Base-by-base conservation (phyloP, 2,329 filamentous ascomycete species). In the Cladorrhinum sp. region DNA sequence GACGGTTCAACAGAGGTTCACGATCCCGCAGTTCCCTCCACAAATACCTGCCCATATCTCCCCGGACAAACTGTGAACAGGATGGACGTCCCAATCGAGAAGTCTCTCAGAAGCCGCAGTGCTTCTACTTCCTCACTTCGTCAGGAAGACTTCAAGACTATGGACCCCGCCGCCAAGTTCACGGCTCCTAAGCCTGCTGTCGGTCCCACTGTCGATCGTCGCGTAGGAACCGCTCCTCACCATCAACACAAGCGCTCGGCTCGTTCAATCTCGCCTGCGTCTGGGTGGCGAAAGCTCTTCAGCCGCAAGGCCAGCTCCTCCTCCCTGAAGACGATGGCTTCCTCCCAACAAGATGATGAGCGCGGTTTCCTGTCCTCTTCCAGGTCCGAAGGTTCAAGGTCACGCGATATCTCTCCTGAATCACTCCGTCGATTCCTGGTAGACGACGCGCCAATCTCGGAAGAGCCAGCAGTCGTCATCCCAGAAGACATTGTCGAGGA, bases 21-120 rank as follows among this genome's bases (percentile, higher is more conserved):
- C 72, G 91, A 96, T 72, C 79, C 87, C 25, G 77, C 84, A 1
- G 80, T 89, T 67, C 88, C 90, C 18, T 87, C 84, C 10, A 96
- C 93, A 1, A 92, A 85, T 2, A 77, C 84, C 49, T 98, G 93
- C 71, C 92, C 93, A 36, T 86, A 93, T 64, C 82, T 97, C 24
- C 93, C 93, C 2, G 93, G 93, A 13, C 93, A 97, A 74, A 83
- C 84, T 1, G 85, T 97, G 71, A 97, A 98, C 75, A 85, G 92
- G 13, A 78, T 98, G 59, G 86, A 90, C 58, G 85, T 98, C 10
- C 93, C 93, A 13, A 78, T 85, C 32, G 89, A 96, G 72, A 81
- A 82, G 64, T 76, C 80, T 48, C 75, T 79, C 64, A 80, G 85
- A 61, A 76, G 80, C 62, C 84, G 88, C 63, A 89, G 87, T 68